Percentiles rank a stretch among this genome's conserved stretches.
Conservation (phyloP, 345 rosid species). For the Lepidium africanum region DNA sequence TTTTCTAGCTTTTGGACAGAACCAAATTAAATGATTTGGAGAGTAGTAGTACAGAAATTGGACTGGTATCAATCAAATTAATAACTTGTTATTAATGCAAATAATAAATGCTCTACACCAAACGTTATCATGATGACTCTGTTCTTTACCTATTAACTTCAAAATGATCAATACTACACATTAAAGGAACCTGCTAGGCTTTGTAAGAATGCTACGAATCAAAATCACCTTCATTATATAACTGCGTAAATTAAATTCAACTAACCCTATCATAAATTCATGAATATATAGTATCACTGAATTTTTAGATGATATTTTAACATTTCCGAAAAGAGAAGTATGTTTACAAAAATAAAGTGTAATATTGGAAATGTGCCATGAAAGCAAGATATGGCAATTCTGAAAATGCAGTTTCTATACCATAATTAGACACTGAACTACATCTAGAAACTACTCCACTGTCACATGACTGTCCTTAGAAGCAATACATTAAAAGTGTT, state of each 20-base stretch:
- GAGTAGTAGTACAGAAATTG: conserved; percentile 22
- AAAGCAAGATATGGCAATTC: conserved; percentile 21
- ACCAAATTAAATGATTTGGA: conserved; percentile 26
- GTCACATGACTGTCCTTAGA: conserved; percentile 18
- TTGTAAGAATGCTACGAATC: background rate
- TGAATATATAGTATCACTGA: conserved; percentile 13
- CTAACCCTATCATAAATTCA: conserved; percentile 9
- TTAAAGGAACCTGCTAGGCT: background rate
- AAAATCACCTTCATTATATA: background rate
- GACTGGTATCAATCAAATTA: conserved; percentile 22
- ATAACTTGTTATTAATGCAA: conserved; percentile 18
- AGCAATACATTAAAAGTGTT: background rate
- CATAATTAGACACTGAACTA: conserved; percentile 15
- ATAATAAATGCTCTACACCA: conserved; percentile 28
- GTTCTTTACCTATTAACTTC: conserved; percentile 20
- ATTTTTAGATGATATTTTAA: background rate
- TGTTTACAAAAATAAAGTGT: background rate
- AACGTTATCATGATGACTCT: conserved; percentile 27
- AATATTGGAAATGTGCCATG: conserved; percentile 4
- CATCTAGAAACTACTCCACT: conserved; percentile 18
- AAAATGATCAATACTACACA: background rate
- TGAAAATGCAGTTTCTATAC: conserved; percentile 13
- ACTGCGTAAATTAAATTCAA: background rate
- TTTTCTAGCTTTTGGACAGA: conserved; percentile 8
- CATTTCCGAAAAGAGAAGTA: background rate